Conservation (phyloP, 2,329 filamentous ascomycete genomes). For the Pseudogymnoascus sp. region DNA sequence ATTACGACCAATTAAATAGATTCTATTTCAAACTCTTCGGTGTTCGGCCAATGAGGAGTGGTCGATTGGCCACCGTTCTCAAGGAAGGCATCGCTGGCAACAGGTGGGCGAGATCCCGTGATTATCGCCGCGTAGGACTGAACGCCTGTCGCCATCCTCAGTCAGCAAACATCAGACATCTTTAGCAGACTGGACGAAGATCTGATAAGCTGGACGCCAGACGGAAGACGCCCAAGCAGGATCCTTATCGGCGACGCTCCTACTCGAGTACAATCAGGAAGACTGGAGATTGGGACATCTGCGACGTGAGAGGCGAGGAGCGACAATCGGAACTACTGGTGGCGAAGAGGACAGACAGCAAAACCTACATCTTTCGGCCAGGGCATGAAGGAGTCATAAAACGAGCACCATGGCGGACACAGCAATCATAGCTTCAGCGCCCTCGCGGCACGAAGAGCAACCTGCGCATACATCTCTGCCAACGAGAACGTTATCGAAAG, state of each 20-base stretch:
- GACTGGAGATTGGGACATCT: not conserved
- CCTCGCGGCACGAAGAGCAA: not conserved
- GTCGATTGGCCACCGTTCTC: slow-evolving; percentile 1
- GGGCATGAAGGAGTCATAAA: slow-evolving; percentile 3
- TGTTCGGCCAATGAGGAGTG: not conserved
- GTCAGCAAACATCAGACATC: not conserved
- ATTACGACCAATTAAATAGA: not conserved
- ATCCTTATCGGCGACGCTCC: not conserved
- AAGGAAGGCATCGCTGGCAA: slow-evolving; percentile 6
- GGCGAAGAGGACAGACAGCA: not conserved
- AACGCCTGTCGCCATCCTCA: not conserved
- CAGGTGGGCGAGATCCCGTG: not conserved
- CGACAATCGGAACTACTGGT: not conserved
- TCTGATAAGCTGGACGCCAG: slow-evolving; percentile 1
- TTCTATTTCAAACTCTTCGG: slow-evolving; percentile 1
- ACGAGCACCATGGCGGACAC: not conserved
- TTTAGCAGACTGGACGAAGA: not conserved
- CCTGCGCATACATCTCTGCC: slow-evolving; percentile 9
- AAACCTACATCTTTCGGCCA: not conserved
- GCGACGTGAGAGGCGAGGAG: not conserved
- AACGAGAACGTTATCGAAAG: slow-evolving; percentile 20
- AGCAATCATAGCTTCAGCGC: slow-evolving; percentile 2
- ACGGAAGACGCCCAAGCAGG: not conserved
- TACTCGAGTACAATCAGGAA: not conserved
- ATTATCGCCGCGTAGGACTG: not conserved